phyloP scores from a whole-genome alignment of 768 basidiomycete genomes.

The Tricholoma furcatifolium region DNA sequence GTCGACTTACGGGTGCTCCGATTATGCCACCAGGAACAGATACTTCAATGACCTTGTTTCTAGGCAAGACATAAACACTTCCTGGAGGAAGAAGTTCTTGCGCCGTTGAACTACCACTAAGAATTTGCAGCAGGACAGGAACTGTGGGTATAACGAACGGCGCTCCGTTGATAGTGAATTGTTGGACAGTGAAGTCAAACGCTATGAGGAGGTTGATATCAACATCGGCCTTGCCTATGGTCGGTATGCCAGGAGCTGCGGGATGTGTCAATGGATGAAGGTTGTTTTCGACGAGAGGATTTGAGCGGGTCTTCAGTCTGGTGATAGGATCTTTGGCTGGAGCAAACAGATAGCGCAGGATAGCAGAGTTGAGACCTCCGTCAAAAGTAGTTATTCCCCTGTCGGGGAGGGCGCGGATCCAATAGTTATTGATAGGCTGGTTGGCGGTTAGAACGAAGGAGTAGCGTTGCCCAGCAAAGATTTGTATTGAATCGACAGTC shows the following conservation, averaged over 20 bases:
- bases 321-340: background rate
- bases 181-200: background rate
- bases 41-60: slow-evolving; percentile 37
- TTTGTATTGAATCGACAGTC: slow-evolving; percentile 25
- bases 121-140: background rate
- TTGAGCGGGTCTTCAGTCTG: background rate
- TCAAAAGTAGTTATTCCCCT: slow-evolving; percentile 27
- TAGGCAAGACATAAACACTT: slow-evolving; percentile 33
- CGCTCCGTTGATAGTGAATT: background rate
- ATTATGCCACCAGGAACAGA: slow-evolving; percentile 24
- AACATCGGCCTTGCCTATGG: background rate
- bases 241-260: background rate
- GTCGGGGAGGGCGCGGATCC: slow-evolving; percentile 15
- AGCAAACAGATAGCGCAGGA: background rate
- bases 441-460: background rate
- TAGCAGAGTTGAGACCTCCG: slow-evolving; percentile 6
- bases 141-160: background rate
- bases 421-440: background rate
- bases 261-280: background rate
- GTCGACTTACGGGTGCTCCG: slow-evolving; percentile 6
- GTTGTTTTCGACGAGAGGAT: background rate
- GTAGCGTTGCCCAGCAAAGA: slow-evolving; percentile 6
- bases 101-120: background rate
- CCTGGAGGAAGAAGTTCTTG: slow-evolving; percentile 29
- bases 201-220: background rate